A percentile compares a stretch with the other conserved stretches of the same genome.
Conservation (phyloP, 768 basidiomycete genomes). For the Thelephora ganbajun region DNA sequence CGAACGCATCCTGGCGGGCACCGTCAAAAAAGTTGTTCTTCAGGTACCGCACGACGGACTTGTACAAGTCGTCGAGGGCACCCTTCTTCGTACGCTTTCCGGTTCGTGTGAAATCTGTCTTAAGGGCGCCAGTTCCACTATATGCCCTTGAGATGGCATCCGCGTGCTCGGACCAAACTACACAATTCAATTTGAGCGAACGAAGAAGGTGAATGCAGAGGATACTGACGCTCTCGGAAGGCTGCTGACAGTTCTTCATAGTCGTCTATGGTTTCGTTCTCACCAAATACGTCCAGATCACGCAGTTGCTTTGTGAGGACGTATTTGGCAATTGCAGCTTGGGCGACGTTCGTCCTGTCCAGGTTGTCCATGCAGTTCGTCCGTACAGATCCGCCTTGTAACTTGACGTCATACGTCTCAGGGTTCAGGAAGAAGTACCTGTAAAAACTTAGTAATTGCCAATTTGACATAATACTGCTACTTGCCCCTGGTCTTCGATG, state of each 20-base stretch:
- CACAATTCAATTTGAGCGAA: neutral
- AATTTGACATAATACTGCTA: neutral
- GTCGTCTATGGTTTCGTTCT: slow-evolving; percentile 65
- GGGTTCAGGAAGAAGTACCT: slow-evolving; percentile 71
- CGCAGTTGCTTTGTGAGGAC: slow-evolving; percentile 68
- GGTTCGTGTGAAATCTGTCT: slow-evolving; percentile 93
- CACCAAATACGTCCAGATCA: slow-evolving; percentile 54
- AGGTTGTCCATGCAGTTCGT: slow-evolving; percentile 98
- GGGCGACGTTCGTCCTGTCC: slow-evolving; percentile 94
- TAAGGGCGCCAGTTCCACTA: slow-evolving; percentile 88
- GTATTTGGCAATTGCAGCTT: slow-evolving; percentile 82
- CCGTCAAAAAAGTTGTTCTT: slow-evolving; percentile 98
- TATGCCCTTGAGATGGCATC: slow-evolving; percentile 85
- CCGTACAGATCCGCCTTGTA: slow-evolving; percentile 69
- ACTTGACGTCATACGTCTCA: slow-evolving; percentile 29
- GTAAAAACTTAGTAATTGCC: slow-evolving; percentile 3
- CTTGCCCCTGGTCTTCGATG: slow-evolving; percentile 51
- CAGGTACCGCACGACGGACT: slow-evolving; percentile 72
- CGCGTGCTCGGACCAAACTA: slow-evolving; percentile 98
- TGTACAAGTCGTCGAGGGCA: slow-evolving; percentile 70
- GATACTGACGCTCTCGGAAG: slow-evolving; percentile 72
- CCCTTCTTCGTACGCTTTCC: slow-evolving; percentile 80
- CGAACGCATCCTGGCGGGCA: slow-evolving; percentile 84
- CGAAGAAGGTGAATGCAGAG: neutral
- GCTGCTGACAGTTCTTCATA: slow-evolving; percentile 67